Conservation (phyloP, 2,329 filamentous ascomycete genomes). For the Xylaria sp. region DNA sequence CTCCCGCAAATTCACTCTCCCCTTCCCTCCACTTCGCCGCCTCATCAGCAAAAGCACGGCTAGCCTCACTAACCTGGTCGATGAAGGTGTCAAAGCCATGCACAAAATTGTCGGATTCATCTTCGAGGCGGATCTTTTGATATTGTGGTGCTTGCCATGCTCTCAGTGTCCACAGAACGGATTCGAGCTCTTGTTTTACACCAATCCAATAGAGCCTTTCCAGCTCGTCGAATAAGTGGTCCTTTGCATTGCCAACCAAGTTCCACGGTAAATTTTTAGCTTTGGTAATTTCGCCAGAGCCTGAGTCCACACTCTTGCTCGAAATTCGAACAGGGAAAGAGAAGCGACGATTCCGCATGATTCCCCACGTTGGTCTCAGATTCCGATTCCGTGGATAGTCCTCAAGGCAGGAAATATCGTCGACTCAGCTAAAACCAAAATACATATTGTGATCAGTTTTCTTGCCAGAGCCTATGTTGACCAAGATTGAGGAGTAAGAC, state of each 20-base stretch:
- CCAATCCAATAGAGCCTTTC: conserved; percentile 25
- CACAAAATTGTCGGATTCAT: conserved; percentile 16
- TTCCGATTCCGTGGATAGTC: background rate
- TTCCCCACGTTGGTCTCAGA: background rate
- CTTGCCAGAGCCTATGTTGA: background rate
- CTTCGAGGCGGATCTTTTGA: conserved; percentile 4
- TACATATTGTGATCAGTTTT: background rate
- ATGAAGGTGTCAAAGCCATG: conserved; percentile 23
- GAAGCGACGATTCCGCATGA: conserved; percentile 10
- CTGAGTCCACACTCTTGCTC: background rate
- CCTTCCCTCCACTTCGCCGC: conserved; percentile 14
- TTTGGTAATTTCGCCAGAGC: conserved; percentile 12
- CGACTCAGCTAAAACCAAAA: background rate
- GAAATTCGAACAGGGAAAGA: background rate
- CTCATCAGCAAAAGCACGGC: conserved; percentile 19
- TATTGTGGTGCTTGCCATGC: conserved; percentile 18
- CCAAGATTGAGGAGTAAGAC: background rate
- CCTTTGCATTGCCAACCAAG: conserved; percentile 17
- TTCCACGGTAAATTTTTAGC: conserved; percentile 20
- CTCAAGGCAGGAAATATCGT: background rate
- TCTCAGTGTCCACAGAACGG: conserved; percentile 13
- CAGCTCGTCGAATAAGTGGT: conserved; percentile 20
- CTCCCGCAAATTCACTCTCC: background rate
- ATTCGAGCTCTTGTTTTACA: conserved; percentile 15
- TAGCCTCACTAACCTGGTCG: conserved; percentile 22